Conservation (phyloP, 371 early-diverging fungal genomes). For the Fennellomyces sp. region DNA sequence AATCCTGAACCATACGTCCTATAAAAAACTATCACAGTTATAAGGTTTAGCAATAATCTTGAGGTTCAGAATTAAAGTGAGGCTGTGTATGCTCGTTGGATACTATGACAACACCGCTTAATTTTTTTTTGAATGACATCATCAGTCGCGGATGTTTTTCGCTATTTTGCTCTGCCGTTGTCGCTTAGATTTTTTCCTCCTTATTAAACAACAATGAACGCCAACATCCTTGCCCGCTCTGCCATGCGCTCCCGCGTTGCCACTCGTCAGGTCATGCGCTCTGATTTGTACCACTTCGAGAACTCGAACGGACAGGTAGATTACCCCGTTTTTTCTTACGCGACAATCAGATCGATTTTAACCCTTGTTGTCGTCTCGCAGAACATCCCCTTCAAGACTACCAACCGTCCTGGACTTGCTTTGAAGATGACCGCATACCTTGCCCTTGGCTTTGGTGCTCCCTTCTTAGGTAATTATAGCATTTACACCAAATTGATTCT, state of each 20-base stretch:
- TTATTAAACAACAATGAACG: slow-evolving; percentile 29
- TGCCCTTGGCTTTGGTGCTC: slow-evolving; percentile 60
- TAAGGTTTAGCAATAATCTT: too few species aligned
- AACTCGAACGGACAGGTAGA: slow-evolving; percentile 49
- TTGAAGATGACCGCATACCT: slow-evolving; percentile 54
- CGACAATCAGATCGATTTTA: background rate
- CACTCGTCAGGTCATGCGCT: slow-evolving; percentile 47
- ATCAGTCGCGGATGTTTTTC: too few species aligned
- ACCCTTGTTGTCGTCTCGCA: slow-evolving; percentile 7
- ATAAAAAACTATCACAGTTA: too few species aligned
- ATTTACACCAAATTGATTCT: background rate
- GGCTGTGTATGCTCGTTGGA: too few species aligned
- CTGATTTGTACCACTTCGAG: slow-evolving; percentile 55
- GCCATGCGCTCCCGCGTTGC: slow-evolving; percentile 44
- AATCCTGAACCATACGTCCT: too few species aligned
- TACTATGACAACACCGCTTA: too few species aligned
- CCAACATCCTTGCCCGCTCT: slow-evolving; percentile 51
- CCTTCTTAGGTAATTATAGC: slow-evolving; percentile 54
- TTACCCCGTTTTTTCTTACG: background rate
- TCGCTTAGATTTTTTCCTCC: background rate
- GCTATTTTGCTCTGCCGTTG: background rate
- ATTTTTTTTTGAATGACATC: too few species aligned
- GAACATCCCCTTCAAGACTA: slow-evolving; percentile 69
- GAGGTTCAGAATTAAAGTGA: too few species aligned
- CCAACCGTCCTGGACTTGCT: slow-evolving; percentile 64